phyloP scores from a whole-genome alignment of 176 grass and related monocot genomes.

The Oryza coarctata region DNA sequence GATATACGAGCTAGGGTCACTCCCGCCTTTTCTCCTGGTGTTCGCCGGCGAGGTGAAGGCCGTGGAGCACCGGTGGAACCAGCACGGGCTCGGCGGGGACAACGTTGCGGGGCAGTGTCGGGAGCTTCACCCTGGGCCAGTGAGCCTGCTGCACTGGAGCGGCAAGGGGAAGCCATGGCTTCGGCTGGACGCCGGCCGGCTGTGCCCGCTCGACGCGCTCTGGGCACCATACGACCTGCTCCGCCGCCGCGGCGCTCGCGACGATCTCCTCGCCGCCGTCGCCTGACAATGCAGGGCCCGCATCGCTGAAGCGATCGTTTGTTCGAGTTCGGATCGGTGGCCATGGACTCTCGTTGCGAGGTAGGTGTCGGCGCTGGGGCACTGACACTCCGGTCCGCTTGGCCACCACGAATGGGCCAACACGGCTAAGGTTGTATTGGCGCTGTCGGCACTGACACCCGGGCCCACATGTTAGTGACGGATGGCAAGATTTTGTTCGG shows the following conservation, averaged over 20 bases:
- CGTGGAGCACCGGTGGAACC: conserved; percentile 96
- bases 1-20: conserved; percentile 91
- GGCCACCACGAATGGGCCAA: neutral
- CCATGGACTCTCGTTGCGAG: conserved; percentile 32
- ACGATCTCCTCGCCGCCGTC: conserved; percentile 74
- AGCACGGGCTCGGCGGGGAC: conserved; percentile 95
- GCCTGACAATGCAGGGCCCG: conserved; percentile 45
- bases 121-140: conserved; percentile 82
- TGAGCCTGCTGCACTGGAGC: conserved; percentile 98
- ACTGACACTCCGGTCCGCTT: conserved; percentile 15
- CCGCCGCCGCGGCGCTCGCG: conserved; percentile 52
- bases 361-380: conserved; percentile 27
- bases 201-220: conserved; percentile 79
- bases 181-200: conserved; percentile 69
- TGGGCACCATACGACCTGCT: conserved; percentile 96
- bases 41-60: conserved; percentile 93
- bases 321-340: conserved; percentile 27
- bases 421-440: conserved; percentile 11
- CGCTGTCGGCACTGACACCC: conserved; percentile 11
- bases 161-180: conserved; percentile 98
- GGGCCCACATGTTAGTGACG: conserved; percentile 29
- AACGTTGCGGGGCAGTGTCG: conserved; percentile 85
- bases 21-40: conserved; percentile 85
- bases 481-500: conserved; percentile 25
- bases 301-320: conserved; percentile 10